Evolutionary conservation across 2,329 filamentous ascomycete genomes (phyloP).

Genomic region (Calycina herbarum): DNA sequence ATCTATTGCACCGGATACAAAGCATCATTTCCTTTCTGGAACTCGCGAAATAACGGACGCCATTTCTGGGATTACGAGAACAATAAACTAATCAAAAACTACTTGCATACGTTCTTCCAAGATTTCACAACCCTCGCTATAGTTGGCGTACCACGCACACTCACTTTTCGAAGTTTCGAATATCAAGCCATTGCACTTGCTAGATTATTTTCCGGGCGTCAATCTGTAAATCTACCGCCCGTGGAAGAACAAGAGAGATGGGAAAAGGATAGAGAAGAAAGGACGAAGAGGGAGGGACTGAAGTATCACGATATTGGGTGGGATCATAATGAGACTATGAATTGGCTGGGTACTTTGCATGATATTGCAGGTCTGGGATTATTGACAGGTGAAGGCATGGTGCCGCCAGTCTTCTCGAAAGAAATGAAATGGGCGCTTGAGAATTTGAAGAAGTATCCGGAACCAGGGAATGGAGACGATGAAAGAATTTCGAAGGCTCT

Average conservation of each 20-base stretch:
- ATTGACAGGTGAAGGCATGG: slow-evolving; percentile 47
- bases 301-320: slow-evolving; percentile 55
- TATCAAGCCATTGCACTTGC: slow-evolving; percentile 57
- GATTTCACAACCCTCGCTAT: slow-evolving; percentile 50
- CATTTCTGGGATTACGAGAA: slow-evolving; percentile 50
- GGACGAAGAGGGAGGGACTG: slow-evolving; percentile 35
- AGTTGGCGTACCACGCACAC: slow-evolving; percentile 51
- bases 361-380: slow-evolving; percentile 50
- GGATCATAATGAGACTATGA: slow-evolving; percentile 51
- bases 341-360: slow-evolving; percentile 49
- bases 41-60: slow-evolving; percentile 44
- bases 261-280: slow-evolving; percentile 44
- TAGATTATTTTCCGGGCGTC: slow-evolving; percentile 47
- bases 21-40: slow-evolving; percentile 75
- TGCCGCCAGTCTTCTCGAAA: slow-evolving; percentile 46
- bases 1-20: slow-evolving; percentile 88
- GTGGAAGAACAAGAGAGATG: slow-evolving; percentile 44
- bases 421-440: slow-evolving; percentile 50
- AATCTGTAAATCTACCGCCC: slow-evolving; percentile 42
- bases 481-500: not conserved
- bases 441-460: slow-evolving; percentile 49
- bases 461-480: slow-evolving; percentile 32
- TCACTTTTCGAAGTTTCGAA: slow-evolving; percentile 56
- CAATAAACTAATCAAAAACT: slow-evolving; percentile 46
- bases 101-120: slow-evolving; percentile 54